phyloP scores from a whole-genome alignment of 495 filamentous ascomycete genomes.

The Xylaria flabelliformis region DNA sequence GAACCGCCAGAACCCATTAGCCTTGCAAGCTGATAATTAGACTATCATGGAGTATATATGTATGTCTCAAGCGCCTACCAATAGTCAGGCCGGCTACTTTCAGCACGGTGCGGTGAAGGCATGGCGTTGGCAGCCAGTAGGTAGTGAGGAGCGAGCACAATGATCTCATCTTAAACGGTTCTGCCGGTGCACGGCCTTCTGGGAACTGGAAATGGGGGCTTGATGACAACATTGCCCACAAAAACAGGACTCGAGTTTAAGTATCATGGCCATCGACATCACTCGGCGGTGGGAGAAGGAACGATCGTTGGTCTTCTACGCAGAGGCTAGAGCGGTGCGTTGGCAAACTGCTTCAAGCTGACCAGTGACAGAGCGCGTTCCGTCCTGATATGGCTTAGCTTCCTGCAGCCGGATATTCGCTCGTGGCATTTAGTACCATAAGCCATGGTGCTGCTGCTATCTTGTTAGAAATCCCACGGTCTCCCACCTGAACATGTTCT shows the following conservation, averaged over 20 bases:
- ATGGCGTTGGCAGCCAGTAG: neutral
- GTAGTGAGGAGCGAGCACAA: neutral
- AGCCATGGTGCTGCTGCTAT: too few relatives aligned
- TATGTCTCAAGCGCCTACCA: neutral
- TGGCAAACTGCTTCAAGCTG: constrained; percentile 23
- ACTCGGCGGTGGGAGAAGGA: neutral
- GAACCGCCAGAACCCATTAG: neutral
- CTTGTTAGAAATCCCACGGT: too few relatives aligned
- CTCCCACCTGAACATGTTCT: neutral
- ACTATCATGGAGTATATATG: neutral
- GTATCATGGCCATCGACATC: neutral
- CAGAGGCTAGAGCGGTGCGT: constrained; percentile 23
- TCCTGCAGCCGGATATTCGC: neutral
- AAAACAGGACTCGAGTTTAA: neutral
- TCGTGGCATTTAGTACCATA: neutral
- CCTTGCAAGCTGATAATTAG: constrained; percentile 1
- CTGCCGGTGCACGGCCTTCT: neutral
- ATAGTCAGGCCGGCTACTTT: neutral
- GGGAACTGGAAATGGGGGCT: neutral
- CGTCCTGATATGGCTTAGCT: constrained; percentile 16
- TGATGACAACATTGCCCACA: constrained; percentile 1
- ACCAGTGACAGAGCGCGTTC: constrained; percentile 15
- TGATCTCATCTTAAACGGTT: neutral
- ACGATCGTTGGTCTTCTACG: neutral
- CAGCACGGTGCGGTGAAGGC: neutral